These are phyloP conservation scores for Fusarium neocosmosporiellum DNA, from an alignment of 2,329 filamentous ascomycete species.

Conservation along the genomic window DNA sequence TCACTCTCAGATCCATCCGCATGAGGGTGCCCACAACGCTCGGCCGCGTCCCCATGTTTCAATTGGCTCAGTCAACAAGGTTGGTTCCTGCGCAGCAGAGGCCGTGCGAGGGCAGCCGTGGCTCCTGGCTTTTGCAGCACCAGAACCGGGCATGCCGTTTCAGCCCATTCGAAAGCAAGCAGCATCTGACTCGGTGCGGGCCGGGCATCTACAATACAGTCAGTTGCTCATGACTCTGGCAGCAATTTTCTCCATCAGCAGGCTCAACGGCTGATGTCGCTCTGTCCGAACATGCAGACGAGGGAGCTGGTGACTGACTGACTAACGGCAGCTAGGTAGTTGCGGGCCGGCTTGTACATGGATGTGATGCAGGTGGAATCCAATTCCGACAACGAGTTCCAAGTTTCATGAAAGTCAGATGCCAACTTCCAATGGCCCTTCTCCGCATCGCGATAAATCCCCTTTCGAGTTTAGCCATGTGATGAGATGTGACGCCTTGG, in stretches of 20 bases:
- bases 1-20: background rate
- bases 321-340: background rate
- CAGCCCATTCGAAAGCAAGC: background rate
- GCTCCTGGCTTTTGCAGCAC: constrained; percentile 13
- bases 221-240: background rate
- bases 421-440: background rate
- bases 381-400: constrained; percentile 3
- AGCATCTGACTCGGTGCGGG: background rate
- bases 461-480: constrained; percentile 36
- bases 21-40: background rate
- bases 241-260: background rate
- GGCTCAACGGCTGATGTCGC: background rate
- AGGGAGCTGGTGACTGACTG: background rate
- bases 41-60: background rate
- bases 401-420: background rate
- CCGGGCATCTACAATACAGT: background rate
- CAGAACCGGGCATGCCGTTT: background rate
- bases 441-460: constrained; percentile 32
- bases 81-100: constrained; percentile 16
- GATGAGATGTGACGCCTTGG: constrained; percentile 33
- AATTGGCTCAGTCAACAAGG: background rate
- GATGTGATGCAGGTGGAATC: background rate
- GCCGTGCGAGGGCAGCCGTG: constrained; percentile 15
- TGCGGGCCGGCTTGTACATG: background rate
- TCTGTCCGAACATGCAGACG: background rate